Conservation (phyloP, 495 filamentous ascomycete species). For the Annulohypoxylon stygium region DNA sequence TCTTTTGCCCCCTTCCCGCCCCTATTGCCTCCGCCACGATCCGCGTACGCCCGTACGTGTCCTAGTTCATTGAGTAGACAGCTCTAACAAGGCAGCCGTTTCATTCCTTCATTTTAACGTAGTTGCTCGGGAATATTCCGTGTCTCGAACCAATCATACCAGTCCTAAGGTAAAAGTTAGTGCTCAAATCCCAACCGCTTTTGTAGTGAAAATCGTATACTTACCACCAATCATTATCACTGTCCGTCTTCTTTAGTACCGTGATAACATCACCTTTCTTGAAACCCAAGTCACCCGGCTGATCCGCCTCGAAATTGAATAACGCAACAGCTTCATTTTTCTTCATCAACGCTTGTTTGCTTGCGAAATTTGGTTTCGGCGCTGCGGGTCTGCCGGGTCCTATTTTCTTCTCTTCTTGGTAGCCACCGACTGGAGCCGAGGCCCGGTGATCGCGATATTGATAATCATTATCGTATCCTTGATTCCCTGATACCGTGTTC, state of each 20-base stretch:
- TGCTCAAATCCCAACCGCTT: slow-evolving; percentile 35
- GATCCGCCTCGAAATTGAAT: slow-evolving; percentile 93
- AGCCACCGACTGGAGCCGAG: slow-evolving; percentile 52
- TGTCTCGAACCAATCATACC: slow-evolving; percentile 66
- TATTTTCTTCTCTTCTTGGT: slow-evolving; percentile 54
- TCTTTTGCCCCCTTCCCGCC: background rate
- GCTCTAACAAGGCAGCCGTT: background rate
- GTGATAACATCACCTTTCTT: slow-evolving; percentile 98
- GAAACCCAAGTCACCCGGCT: slow-evolving; percentile 92
- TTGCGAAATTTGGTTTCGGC: slow-evolving; percentile 85
- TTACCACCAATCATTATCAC: slow-evolving; percentile 90
- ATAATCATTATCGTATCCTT: slow-evolving; percentile 66
- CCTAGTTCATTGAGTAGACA: background rate
- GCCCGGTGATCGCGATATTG: slow-evolving; percentile 70
- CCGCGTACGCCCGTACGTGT: slow-evolving; percentile 30
- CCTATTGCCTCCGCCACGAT: slow-evolving; percentile 21
- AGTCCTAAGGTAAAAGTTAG: slow-evolving; percentile 57
- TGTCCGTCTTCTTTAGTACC: slow-evolving; percentile 96
- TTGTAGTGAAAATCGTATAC: slow-evolving; percentile 40
- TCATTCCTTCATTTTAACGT: slow-evolving; percentile 65
- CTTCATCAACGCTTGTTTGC: slow-evolving; percentile 73
- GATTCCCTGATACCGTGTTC: slow-evolving; percentile 53
- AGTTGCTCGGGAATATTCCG: slow-evolving; percentile 70
- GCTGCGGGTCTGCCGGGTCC: slow-evolving; percentile 79
- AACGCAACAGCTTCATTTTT: slow-evolving; percentile 89